A percentile compares a stretch with the other conserved stretches of the same genome.
phyloP scores from a whole-genome alignment of 345 rosid genomes.

The Populus nigra region DNA sequence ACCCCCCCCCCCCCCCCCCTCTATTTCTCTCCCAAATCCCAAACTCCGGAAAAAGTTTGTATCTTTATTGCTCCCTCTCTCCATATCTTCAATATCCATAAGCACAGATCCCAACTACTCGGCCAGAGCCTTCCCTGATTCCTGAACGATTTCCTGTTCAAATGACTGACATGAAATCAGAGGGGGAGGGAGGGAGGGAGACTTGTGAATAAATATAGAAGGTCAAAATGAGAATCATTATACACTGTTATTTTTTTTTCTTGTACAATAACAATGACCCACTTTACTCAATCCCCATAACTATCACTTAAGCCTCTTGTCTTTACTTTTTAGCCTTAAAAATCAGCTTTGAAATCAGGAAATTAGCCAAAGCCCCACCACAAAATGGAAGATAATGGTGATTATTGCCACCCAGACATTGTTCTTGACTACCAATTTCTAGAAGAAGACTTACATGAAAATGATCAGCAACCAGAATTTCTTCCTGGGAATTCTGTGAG shows the following conservation, averaged over 20 bases:
- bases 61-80: conserved; percentile 32
- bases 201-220: conserved; percentile 10
- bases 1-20: too few relatives aligned
- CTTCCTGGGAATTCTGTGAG: conserved; percentile 27
- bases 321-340: neutral
- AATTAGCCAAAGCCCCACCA: neutral
- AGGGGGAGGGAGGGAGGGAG: conserved; percentile 7
- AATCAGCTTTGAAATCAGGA: conserved; percentile 25
- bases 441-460: conserved; percentile 24
- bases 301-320: conserved; percentile 25
- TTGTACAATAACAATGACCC: conserved; percentile 11
- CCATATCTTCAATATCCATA: conserved; percentile 34
- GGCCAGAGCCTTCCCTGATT: conserved; percentile 26
- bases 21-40: conserved; percentile 26
- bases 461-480: conserved; percentile 11
- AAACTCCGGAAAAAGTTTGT: conserved; percentile 39
- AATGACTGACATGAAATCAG: conserved; percentile 34
- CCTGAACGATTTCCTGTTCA: conserved; percentile 44
- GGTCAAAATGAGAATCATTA: conserved; percentile 39
- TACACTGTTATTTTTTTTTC: conserved; percentile 21
- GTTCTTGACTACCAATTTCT: conserved; percentile 19
- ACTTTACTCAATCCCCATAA: conserved; percentile 45
- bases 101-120: conserved; percentile 51
- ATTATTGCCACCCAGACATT: conserved; percentile 27
- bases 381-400: conserved; percentile 27